Evolutionary conservation across 441 rosid genomes (phyloP).

Genomic region (Isatis lusitanica): DNA sequence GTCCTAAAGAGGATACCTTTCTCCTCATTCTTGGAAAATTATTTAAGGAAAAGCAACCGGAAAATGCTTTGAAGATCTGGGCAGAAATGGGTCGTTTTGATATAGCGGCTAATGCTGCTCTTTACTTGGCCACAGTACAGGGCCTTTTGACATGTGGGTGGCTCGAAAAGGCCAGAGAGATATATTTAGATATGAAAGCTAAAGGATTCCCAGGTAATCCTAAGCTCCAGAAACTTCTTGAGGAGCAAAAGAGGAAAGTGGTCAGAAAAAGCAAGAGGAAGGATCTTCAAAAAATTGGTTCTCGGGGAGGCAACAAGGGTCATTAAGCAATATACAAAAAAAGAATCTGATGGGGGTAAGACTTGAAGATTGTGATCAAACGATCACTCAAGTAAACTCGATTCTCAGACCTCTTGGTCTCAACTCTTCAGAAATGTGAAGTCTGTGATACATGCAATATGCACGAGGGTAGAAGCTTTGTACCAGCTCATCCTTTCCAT

Average conservation of each 20-base stretch:
- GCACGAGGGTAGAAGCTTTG: slow-evolving; percentile 2
- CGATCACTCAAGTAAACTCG: slow-evolving; percentile 9
- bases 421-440: not conserved
- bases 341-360: slow-evolving; percentile 2
- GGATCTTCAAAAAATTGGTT: slow-evolving; percentile 12
- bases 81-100: slow-evolving; percentile 63
- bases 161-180: slow-evolving; percentile 53
- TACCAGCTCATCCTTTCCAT: not conserved
- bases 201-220: slow-evolving; percentile 70
- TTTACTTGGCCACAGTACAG: slow-evolving; percentile 52
- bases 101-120: slow-evolving; percentile 43
- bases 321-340: not conserved
- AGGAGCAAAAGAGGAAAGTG: slow-evolving; percentile 38
- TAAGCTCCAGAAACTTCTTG: slow-evolving; percentile 61
- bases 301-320: slow-evolving; percentile 21
- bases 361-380: slow-evolving; percentile 14
- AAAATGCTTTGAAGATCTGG: slow-evolving; percentile 72
- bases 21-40: slow-evolving; percentile 54
- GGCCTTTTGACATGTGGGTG: slow-evolving; percentile 64
- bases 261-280: slow-evolving; percentile 27
- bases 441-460: not conserved
- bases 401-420: slow-evolving; percentile 13
- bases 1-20: slow-evolving; percentile 67
- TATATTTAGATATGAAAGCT: slow-evolving; percentile 64
- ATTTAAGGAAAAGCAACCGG: slow-evolving; percentile 61